phyloP scores from a whole-genome alignment of 1,284 basidiomycete genomes.

The Microbotryum violaceum region DNA sequence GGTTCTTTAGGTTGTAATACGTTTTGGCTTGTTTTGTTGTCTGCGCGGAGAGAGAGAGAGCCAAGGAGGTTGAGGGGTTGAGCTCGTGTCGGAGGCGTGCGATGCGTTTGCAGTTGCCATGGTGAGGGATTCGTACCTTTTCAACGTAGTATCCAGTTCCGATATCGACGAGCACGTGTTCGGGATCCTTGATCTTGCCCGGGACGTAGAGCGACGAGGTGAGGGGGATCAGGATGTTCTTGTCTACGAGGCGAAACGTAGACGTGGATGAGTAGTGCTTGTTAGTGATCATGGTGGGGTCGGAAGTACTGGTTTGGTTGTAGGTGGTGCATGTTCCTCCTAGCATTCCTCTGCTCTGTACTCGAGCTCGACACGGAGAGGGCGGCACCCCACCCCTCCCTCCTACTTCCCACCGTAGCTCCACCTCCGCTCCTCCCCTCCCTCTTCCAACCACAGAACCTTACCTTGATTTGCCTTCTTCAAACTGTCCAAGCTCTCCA shows the following conservation, averaged over 20 bases:
- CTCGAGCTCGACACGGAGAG: too few species aligned
- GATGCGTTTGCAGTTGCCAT: neutral
- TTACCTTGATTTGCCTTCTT: slow-evolving; percentile 64
- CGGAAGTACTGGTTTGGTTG: too few species aligned
- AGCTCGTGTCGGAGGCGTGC: neutral
- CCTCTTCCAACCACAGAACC: slow-evolving; percentile 28
- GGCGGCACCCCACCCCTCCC: neutral
- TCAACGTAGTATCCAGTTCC: slow-evolving; percentile 95
- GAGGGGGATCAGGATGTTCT: slow-evolving; percentile 80
- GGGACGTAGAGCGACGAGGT: slow-evolving; percentile 94
- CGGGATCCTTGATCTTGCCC: slow-evolving; percentile 72
- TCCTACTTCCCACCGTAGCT: too few species aligned
- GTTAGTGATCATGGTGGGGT: too few species aligned
- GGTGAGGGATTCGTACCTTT: slow-evolving; percentile 53
- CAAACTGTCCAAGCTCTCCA: slow-evolving; percentile 72
- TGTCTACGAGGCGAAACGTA: slow-evolving; percentile 49
- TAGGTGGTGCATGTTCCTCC: too few species aligned
- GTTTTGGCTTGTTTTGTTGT: slow-evolving; percentile 34
- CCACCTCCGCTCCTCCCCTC: neutral
- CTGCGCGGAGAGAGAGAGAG: slow-evolving; percentile 13
- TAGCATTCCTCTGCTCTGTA: too few species aligned
- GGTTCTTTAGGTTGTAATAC: slow-evolving; percentile 32
- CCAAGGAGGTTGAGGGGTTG: neutral
- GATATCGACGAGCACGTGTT: slow-evolving; percentile 87
- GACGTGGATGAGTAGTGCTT: too few species aligned